These are phyloP conservation scores for Stagonosporopsis vannaccii DNA, from an alignment of 2,329 filamentous ascomycete genomes.

Conservation along the genomic window DNA sequence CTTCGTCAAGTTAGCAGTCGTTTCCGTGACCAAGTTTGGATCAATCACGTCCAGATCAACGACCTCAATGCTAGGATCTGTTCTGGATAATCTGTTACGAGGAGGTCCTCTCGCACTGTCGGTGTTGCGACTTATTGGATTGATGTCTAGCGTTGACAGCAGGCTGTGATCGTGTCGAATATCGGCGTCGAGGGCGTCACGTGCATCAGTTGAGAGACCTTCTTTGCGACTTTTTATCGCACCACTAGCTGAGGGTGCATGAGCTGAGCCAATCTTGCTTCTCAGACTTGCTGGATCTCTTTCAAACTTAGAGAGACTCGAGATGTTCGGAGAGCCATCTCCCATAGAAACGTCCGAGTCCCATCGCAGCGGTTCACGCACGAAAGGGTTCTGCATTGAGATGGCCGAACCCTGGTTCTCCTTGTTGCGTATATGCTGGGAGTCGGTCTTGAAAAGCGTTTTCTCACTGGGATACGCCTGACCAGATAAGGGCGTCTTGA, in stretches of 20 bases:
- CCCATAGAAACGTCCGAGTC: conserved; percentile 34
- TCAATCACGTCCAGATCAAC: conserved; percentile 36
- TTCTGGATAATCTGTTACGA: not conserved
- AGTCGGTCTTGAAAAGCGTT: conserved; percentile 9
- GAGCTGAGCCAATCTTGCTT: conserved; percentile 27
- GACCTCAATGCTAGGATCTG: conserved; percentile 22
- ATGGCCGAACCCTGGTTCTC: conserved; percentile 24
- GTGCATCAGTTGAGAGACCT: conserved; percentile 15
- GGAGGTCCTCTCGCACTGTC: not conserved
- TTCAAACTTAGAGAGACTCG: conserved; percentile 22
- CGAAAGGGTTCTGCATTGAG: conserved; percentile 30
- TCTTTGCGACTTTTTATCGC: conserved; percentile 40
- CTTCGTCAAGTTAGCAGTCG: conserved; percentile 9
- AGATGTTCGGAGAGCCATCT: conserved; percentile 29
- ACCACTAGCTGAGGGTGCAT: conserved; percentile 20
- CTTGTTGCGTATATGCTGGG: conserved; percentile 24
- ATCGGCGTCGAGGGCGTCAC: conserved; percentile 10
- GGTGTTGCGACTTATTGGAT: not conserved
- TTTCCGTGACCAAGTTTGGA: conserved; percentile 5
- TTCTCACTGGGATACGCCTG: not conserved
- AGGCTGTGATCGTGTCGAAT: conserved; percentile 29
- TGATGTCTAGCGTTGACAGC: conserved; percentile 2
- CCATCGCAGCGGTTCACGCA: conserved; percentile 14
- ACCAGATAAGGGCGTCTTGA: conserved; percentile 21
- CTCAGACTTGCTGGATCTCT: conserved; percentile 2